Conservation (phyloP, 371 early-diverging fungal genomes). For the Circinella umbellata region DNA sequence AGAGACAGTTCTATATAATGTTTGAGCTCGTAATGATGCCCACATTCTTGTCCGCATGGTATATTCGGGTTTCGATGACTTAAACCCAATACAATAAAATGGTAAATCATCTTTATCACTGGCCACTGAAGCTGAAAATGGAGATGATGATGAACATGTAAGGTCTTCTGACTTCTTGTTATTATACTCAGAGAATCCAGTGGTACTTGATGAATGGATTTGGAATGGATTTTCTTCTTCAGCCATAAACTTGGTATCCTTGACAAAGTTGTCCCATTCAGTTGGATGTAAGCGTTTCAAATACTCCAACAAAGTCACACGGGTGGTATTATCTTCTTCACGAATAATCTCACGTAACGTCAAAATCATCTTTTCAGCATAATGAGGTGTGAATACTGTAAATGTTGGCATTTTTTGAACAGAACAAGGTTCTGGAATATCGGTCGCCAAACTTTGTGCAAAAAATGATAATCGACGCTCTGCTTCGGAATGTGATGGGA, state of each 20-base stretch:
- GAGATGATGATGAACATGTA: background rate
- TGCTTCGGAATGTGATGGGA: constrained; percentile 79
- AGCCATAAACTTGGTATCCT: constrained; percentile 84
- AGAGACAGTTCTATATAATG: constrained; percentile 86
- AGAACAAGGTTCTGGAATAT: constrained; percentile 80
- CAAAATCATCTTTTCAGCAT: constrained; percentile 86
- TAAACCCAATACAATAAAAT: constrained; percentile 86
- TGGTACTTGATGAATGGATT: background rate
- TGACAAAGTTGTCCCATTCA: constrained; percentile 93
- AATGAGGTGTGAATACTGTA: constrained; percentile 92
- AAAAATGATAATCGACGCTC: constrained; percentile 87
- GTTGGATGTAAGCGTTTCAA: constrained; percentile 81
- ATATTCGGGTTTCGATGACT: constrained; percentile 84
- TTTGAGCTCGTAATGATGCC: constrained; percentile 90
- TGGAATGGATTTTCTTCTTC: constrained; percentile 58
- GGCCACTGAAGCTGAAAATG: constrained; percentile 5
- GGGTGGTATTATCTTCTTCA: constrained; percentile 82
- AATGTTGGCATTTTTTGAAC: constrained; percentile 87
- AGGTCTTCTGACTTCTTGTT: background rate
- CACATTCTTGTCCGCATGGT: constrained; percentile 87
- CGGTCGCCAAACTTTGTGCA: constrained; percentile 85
- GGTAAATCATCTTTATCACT: constrained; percentile 80
- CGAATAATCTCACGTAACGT: constrained; percentile 86
- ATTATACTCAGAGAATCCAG: background rate
- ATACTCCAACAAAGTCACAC: constrained; percentile 86